Evolutionary conservation across 257 asterid genomes (phyloP), one percentile per base, ranked within the genome.

Genomic region (Plectranthus barbatus): DNA sequence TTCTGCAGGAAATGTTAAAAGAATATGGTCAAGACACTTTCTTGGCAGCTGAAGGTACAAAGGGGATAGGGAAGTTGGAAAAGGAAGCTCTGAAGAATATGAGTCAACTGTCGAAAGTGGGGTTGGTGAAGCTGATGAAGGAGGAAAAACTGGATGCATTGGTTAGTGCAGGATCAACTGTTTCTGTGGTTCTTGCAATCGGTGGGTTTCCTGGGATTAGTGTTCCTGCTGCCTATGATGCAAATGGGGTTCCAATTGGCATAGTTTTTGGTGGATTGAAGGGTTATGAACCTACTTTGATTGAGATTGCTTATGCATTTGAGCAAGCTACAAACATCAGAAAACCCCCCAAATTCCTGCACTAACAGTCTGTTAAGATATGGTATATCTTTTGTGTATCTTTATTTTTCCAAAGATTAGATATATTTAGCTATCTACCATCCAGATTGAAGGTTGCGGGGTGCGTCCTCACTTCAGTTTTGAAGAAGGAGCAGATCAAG

Each of bases 201-300:
- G 88, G 91, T 58, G 94, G 91, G 56, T 85, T 57, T 68, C 95
- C 89, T 4, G 95, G 64, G 31, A 72, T 86, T 19, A 77, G 81
- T 0, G 75, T 86, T 9, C 96, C 96, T 1, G 90, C 87, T 4
- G 88, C 84, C 6, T 88, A 86, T 45, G 84, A 70, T 60, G 23
- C 31, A 6, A 73, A 80, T 48, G 93, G 87, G 39, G 72, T 84
- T 82, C 93, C 93, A 0, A 72, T 82, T 54, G 95, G 96, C 9
- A 70, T 86, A 14, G 66, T 79, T 55, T 86, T 88, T 41, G 83
- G 93, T 17, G 95, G 95, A 11, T 45, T 82, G 21, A 82, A 65
- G 59, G 93, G 93, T 6, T 47, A 62, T 26, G 88, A 88, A 47
- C 84, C 83, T 8, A 74, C 61, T 47, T 69, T 88, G n/a, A 88